Percentiles rank a stretch among this genome's conserved stretches.
These are phyloP conservation scores for Metschnikowia gruessii DNA, from an alignment of 805 yeast genomes.

Conservation along the genomic window DNA sequence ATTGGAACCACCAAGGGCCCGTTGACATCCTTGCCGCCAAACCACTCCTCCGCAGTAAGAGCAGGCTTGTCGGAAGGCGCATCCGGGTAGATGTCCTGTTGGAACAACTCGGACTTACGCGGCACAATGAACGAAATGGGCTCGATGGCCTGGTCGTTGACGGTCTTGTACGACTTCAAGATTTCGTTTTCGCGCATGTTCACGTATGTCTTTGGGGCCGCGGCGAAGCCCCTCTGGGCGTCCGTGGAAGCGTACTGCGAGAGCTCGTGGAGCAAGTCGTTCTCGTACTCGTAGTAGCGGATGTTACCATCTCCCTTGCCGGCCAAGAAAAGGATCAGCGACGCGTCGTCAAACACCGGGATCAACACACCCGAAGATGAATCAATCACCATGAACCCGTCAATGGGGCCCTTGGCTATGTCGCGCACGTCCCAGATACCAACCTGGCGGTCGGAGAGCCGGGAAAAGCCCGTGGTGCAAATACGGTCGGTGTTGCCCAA, in stretches of 20 bases:
- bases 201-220: conserved; percentile 79
- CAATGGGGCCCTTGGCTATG: conserved; percentile 78
- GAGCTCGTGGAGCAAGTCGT: conserved; percentile 76
- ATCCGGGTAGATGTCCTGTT: conserved; percentile 89
- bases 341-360: conserved; percentile 85
- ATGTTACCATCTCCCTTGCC: conserved; percentile 99
- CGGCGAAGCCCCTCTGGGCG: conserved; percentile 95
- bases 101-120: conserved; percentile 89
- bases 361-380: conserved; percentile 90
- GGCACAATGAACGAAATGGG: conserved; percentile 94
- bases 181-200: conserved; percentile 83
- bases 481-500: conserved; percentile 81
- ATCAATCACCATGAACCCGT: conserved; percentile 83
- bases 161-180: conserved; percentile 78
- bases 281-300: conserved; percentile 79
- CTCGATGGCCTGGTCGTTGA: conserved; percentile 78
- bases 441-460: conserved; percentile 88
- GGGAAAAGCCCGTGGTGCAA: conserved; percentile 92
- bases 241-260: conserved; percentile 89
- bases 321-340: conserved; percentile 78
- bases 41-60: conserved; percentile 73
- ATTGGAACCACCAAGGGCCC: conserved; percentile 80
- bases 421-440: conserved; percentile 88
- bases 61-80: conserved; percentile 83
- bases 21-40: conserved; percentile 69